Conservation (phyloP, 2,329 filamentous ascomycete species). For the Leptosphaerulina australis region DNA sequence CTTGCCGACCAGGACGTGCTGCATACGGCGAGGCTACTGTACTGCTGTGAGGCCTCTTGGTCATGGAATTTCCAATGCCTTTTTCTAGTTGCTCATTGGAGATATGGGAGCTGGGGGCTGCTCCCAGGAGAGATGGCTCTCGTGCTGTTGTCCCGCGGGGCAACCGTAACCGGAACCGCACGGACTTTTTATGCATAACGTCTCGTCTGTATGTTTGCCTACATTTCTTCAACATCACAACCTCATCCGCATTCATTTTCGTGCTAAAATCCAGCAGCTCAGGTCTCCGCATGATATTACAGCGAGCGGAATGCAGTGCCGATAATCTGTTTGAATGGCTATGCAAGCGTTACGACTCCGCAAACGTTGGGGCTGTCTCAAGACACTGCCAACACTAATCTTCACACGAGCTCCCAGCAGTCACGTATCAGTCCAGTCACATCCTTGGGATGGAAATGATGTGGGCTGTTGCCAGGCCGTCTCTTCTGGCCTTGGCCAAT, state of each 20-base stretch:
- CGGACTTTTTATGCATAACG: neutral
- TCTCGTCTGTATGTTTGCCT: neutral
- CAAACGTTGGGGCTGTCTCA: neutral
- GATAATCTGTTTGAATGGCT: neutral
- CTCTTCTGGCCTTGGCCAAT: neutral
- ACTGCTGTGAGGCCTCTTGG: slow-evolving; percentile 41
- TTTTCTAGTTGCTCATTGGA: neutral
- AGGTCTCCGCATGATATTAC: neutral
- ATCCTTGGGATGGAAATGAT: neutral
- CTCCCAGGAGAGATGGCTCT: slow-evolving; percentile 3
- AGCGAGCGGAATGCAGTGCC: neutral
- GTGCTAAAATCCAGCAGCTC: neutral
- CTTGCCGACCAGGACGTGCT: slow-evolving; percentile 22
- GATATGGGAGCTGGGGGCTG: neutral
- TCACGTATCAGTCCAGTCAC: neutral
- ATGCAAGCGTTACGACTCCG: neutral
- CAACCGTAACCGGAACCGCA: slow-evolving; percentile 3
- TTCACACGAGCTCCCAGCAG: slow-evolving; percentile 1
- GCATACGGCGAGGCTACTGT: slow-evolving; percentile 28
- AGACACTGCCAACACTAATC: neutral
- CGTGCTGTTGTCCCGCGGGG: slow-evolving; percentile 7
- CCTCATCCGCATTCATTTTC: neutral
- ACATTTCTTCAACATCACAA: neutral
- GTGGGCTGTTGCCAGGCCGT: neutral
- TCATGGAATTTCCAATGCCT: slow-evolving; percentile 40